Evolutionary conservation across 129 eudicot genomes (phyloP).

Genomic region (Dittrichia graveolens): DNA sequence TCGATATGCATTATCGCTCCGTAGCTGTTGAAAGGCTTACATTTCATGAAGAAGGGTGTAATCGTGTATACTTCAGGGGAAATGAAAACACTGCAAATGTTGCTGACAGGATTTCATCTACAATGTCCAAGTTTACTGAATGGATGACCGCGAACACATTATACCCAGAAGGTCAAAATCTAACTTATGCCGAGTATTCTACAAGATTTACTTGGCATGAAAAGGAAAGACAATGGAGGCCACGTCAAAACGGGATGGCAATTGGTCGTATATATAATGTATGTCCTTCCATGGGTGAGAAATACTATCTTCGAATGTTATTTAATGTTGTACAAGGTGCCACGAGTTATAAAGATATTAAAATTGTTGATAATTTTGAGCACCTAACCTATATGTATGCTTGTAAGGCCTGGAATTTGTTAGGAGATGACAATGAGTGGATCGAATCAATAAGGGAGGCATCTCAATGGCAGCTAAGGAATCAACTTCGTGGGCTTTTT

Average conservation of each 20-base stretch:
- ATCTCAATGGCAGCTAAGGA: neutral
- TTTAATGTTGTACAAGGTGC: neutral
- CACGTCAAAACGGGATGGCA: neutral
- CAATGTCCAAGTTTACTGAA: neutral
- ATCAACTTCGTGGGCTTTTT: neutral
- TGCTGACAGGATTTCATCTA: neutral
- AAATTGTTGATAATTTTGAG: neutral
- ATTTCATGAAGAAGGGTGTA: neutral
- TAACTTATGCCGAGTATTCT: slow-evolving; percentile 6
- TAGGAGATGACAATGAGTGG: neutral
- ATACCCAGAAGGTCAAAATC: neutral
- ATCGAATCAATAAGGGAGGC: neutral
- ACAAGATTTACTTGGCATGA: slow-evolving; percentile 6
- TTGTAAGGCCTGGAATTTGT: neutral
- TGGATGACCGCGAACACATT: neutral
- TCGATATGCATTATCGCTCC: neutral
- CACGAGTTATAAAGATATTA: neutral
- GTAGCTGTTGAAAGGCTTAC: neutral
- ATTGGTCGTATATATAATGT: slow-evolving; percentile 7
- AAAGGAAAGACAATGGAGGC: neutral
- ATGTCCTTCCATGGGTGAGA: neutral
- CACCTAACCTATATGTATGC: neutral
- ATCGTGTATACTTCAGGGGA: neutral
- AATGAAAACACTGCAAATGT: neutral
- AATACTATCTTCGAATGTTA: neutral